Evolutionary conservation across 2,329 filamentous ascomycete species (phyloP), one percentile per base, ranked within the genome.

Genomic region (Endoconidiophora laricicola): DNA sequence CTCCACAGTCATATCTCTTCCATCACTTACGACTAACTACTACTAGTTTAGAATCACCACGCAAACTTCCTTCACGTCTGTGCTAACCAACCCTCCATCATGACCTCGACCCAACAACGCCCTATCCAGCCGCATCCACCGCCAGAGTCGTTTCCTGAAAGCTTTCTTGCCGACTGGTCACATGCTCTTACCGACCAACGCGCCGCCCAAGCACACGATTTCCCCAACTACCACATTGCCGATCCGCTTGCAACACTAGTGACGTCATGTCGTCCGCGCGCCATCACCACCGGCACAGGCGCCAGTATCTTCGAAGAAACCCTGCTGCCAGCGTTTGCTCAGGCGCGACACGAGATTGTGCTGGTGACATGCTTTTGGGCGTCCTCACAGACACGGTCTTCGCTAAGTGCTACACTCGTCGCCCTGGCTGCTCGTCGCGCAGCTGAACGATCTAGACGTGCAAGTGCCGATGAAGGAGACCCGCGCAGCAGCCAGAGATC

Each of bases 341-440:
- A 65, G 0, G 79, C 83, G 2, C 66, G 72, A 36, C 64, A 70
- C 44, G 83, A 86, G 57, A 66, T 88, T 24, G 75, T 87, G 52
- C 70, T 91, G 40, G 81, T 87, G 5, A 90, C 85, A 6, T 90
- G 85, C 62, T 91, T 88, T 64, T 88, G 84, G 83, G 79, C 84
- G 0, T 66, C 68, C 0, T 88, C 83, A 0, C 63, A 70, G 1
- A 80, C 78, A 0, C 67, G 80, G 16, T 65, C 71, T 3, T 70
- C 70, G 0, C 65, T 91, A 10, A 69, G 67, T 38, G 65, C 73
- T 3, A 67, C 77, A 0, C 69, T 91, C 1, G 62, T 69, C 12
- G 66, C 67, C 47, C 69, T 91, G 6, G 83, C 81, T 1, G 57
- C 61, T 2, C 54, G 61, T 10, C 57, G 57, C 65, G 69, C 58